A percentile compares a stretch with the other conserved stretches of the same genome.
Conservation (phyloP, 176 grass and related monocot species). For the Triticum timopheevii region DNA sequence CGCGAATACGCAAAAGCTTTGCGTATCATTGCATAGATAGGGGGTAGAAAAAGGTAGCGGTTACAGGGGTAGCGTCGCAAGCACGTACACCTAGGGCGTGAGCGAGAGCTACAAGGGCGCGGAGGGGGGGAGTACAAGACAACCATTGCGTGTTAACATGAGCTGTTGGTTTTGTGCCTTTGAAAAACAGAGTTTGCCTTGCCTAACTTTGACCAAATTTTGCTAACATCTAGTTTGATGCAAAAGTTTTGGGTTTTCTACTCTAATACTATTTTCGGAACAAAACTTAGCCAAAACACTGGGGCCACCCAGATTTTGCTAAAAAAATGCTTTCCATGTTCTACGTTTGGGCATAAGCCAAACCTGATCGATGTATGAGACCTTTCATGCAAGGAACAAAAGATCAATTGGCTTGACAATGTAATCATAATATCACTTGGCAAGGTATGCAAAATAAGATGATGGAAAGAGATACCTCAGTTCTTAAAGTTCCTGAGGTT, state of each 20-base stretch:
- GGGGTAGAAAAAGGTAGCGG: too few relatives aligned
- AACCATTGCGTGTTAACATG: slow-evolving; percentile 11
- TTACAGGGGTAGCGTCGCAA: too few relatives aligned
- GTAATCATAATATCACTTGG: slow-evolving; percentile 14
- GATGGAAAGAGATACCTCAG: slow-evolving; percentile 58
- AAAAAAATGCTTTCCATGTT: not conserved
- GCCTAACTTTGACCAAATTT: not conserved
- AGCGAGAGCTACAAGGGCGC: too few relatives aligned
- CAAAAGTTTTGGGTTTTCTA: not conserved
- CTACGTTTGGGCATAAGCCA: not conserved
- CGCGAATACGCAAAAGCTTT: too few relatives aligned
- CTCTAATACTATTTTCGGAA: not conserved
- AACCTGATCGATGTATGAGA: not conserved
- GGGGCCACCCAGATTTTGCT: not conserved
- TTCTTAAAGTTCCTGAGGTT: slow-evolving; percentile 59
- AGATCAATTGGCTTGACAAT: not conserved
- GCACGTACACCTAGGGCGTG: too few relatives aligned
- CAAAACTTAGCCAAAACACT: not conserved
- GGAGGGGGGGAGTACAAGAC: too few relatives aligned
- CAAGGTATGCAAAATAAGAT: slow-evolving; percentile 21
- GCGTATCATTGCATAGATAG: too few relatives aligned
- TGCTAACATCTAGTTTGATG: not conserved
- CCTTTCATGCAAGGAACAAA: not conserved
- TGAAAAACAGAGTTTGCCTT: not conserved
- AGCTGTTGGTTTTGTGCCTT: not conserved